phyloP scores from a whole-genome alignment of 208 protist genomes.

The Phytomonas sp. region DNA sequence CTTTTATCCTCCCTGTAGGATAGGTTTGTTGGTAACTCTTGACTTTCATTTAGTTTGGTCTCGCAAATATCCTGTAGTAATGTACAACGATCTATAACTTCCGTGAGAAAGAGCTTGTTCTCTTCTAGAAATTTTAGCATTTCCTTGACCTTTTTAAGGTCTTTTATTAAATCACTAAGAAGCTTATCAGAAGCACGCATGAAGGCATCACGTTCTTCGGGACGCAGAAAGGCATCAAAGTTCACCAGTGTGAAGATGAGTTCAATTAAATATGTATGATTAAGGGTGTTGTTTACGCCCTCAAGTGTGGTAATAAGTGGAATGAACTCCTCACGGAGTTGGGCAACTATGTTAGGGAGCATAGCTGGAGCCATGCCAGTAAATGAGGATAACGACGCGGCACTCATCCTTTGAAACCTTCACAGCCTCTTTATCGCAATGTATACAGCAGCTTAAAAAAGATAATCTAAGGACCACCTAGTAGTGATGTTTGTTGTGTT shows the following conservation, averaged over 20 bases:
- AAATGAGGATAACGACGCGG: neutral
- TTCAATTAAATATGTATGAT: slow-evolving; percentile 63
- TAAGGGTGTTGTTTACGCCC: slow-evolving; percentile 18
- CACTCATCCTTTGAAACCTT: neutral
- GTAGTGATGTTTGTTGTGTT: neutral
- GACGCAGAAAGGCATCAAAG: slow-evolving; percentile 53
- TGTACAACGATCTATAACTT: slow-evolving; percentile 35
- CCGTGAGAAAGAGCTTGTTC: slow-evolving; percentile 26
- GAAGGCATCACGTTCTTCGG: slow-evolving; percentile 58
- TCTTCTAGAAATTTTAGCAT: slow-evolving; percentile 28
- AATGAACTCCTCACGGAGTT: slow-evolving; percentile 56
- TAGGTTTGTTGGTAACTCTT: neutral
- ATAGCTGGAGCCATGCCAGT: slow-evolving; percentile 9
- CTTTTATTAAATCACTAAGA: slow-evolving; percentile 26
- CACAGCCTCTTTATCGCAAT: neutral
- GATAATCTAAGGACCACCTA: neutral
- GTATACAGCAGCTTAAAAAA: neutral
- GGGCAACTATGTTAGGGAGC: slow-evolving; percentile 36
- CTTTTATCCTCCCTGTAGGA: neutral
- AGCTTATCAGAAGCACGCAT: slow-evolving; percentile 63
- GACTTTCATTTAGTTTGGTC: neutral
- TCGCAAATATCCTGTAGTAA: slow-evolving; percentile 2
- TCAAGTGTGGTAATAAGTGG: slow-evolving; percentile 51
- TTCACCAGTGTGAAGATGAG: slow-evolving; percentile 59
- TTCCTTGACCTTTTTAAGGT: slow-evolving; percentile 33